Evolutionary conservation across 192 early-diverging fungal species (phyloP).

Genomic region (Backusella liffmaniae): DNA sequence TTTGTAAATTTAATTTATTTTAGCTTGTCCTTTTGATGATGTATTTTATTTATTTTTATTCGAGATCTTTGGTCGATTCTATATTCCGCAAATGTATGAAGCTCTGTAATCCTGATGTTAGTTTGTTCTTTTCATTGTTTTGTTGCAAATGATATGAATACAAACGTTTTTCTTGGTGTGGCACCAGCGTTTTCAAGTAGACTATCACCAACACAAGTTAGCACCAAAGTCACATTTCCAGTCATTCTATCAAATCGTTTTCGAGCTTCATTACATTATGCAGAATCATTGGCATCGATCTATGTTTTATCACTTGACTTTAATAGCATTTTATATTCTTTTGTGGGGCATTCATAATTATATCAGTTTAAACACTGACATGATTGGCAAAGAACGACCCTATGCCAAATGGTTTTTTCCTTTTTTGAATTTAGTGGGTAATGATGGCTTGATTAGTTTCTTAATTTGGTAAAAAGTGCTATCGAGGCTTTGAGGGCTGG

Average conservation of each 20-base stretch:
- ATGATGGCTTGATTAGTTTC: conserved; percentile 2
- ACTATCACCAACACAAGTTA: background rate
- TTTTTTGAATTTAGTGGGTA: background rate
- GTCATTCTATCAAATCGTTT: background rate
- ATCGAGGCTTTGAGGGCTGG: conserved; percentile 2
- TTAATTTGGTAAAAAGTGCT: conserved; percentile 1
- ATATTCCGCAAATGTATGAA: background rate
- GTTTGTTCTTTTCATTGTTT: background rate
- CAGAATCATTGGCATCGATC: background rate
- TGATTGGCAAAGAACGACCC: background rate
- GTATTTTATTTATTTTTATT: background rate
- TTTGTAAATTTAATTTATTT: background rate
- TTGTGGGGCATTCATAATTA: background rate
- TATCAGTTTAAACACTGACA: background rate
- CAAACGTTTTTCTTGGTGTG: background rate
- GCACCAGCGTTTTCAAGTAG: background rate
- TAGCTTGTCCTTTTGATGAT: background rate
- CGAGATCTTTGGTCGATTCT: background rate
- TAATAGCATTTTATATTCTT: background rate
- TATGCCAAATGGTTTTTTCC: background rate
- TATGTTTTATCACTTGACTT: background rate
- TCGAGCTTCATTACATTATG: background rate
- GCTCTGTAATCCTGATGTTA: background rate
- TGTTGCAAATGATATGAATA: background rate
- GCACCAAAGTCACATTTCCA: background rate